Evolutionary conservation across 352 stramenopile genomes (phyloP).

Genomic region (Peronospora belbahrii): DNA sequence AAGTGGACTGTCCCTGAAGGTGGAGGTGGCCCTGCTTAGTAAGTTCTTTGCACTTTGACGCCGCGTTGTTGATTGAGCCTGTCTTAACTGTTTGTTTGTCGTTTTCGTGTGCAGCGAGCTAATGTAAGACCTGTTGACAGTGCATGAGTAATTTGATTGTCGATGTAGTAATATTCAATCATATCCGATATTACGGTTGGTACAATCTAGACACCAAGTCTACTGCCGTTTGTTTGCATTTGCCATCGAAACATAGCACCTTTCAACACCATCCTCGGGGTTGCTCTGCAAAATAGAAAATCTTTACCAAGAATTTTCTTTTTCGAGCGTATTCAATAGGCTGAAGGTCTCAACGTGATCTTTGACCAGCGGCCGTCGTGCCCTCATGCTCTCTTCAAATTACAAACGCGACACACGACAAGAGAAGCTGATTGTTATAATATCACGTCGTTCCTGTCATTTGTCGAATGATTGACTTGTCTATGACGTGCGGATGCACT

Average conservation of each 20-base stretch:
- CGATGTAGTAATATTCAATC: not conserved
- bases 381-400: too few species aligned
- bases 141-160: not conserved
- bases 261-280: not conserved
- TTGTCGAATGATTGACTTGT: conserved; percentile 11
- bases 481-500: conserved; percentile 14
- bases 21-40: conserved; percentile 96
- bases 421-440: not conserved
- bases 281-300: too few species aligned
- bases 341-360: too few species aligned
- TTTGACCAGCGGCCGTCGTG: too few species aligned
- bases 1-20: conserved; percentile 98
- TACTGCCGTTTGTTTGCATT: not conserved
- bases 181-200: not conserved
- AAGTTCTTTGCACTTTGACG: conserved; percentile 38
- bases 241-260: not conserved
- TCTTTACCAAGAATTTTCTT: not conserved
- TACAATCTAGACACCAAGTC: not conserved
- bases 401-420: not conserved
- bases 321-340: not conserved
- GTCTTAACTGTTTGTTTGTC: not conserved
- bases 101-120: conserved; percentile 42
- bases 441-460: not conserved
- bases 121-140: conserved; percentile 35
- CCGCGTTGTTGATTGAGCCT: not conserved